A percentile compares a stretch with the other conserved stretches of the same genome.
phyloP scores from a whole-genome alignment of 116 monocot species.

The Posidonia oceanica region DNA sequence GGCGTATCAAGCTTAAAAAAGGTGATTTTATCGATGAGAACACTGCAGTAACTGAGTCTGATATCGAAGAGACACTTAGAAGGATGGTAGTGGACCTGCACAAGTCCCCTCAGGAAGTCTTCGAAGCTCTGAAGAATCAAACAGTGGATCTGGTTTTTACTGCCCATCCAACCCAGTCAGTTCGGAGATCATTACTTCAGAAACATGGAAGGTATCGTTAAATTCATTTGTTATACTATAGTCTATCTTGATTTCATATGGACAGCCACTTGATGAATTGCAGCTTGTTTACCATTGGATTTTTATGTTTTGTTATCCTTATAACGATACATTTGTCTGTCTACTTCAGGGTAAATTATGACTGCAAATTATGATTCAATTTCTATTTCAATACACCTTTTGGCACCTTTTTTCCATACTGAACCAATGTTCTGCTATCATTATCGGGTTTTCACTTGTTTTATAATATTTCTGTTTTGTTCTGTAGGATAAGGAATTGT shows the following conservation, averaged over 20 bases:
- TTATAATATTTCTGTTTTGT: background rate
- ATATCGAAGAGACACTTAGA: slow-evolving; percentile 86
- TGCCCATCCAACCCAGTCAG: slow-evolving; percentile 95
- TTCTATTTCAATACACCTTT: too few relatives aligned
- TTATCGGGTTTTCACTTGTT: background rate
- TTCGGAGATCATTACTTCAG: slow-evolving; percentile 91
- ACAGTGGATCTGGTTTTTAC: slow-evolving; percentile 90
- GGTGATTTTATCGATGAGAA: slow-evolving; percentile 74
- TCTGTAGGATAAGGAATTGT: slow-evolving; percentile 69
- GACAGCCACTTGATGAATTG: too few relatives aligned
- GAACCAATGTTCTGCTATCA: too few relatives aligned
- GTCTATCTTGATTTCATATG: too few relatives aligned
- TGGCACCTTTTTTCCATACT: too few relatives aligned
- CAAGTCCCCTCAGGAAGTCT: slow-evolving; percentile 70
- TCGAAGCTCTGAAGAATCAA: slow-evolving; percentile 89
- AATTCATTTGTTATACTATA: background rate
- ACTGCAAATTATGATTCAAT: too few relatives aligned
- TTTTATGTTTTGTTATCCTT: too few relatives aligned
- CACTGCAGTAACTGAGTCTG: slow-evolving; percentile 74
- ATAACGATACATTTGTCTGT: too few relatives aligned
- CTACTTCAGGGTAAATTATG: too few relatives aligned
- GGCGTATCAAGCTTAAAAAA: slow-evolving; percentile 71
- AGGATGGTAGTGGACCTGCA: slow-evolving; percentile 62
- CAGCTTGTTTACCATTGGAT: too few relatives aligned
- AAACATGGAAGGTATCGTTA: slow-evolving; percentile 80